phyloP scores from a whole-genome alignment of 2,329 filamentous ascomycete species.

The Paecilomyces sp. region DNA sequence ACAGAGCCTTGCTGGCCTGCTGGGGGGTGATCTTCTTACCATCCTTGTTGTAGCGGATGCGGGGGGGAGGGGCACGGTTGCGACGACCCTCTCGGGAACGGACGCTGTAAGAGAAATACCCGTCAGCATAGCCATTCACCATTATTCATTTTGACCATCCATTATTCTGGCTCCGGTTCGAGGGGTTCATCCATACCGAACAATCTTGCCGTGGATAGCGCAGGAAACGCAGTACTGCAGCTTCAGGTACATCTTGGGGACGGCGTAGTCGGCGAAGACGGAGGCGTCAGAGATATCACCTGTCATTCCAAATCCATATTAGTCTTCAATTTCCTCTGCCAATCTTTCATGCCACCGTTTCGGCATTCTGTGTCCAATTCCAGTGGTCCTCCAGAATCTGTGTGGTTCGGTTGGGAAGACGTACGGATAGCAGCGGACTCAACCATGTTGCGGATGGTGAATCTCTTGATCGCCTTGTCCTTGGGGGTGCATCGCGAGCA shows the following conservation, averaged over 20 bases:
- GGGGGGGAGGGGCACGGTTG: constrained; percentile 96
- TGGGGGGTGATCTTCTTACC: constrained; percentile 98
- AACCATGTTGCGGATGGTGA: constrained; percentile 99
- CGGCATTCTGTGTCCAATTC: constrained; percentile 4
- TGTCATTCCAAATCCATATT: constrained; percentile 33
- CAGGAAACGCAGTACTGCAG: constrained; percentile 99
- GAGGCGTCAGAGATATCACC: constrained; percentile 99
- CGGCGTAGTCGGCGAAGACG: constrained; percentile 98
- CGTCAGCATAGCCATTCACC: constrained; percentile 6
- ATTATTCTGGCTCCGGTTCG: not conserved
- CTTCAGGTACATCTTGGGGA: constrained; percentile 99
- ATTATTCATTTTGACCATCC: constrained; percentile 1
- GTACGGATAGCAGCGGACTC: constrained; percentile 99
- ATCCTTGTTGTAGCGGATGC: constrained; percentile 99
- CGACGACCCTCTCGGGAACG: constrained; percentile 93
- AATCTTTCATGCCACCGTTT: not conserved
- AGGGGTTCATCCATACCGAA: constrained; percentile 67
- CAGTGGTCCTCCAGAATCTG: constrained; percentile 6
- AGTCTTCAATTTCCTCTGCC: not conserved
- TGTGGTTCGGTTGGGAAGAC: constrained; percentile 37
- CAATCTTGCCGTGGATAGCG: constrained; percentile 99
- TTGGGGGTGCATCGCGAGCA: constrained; percentile 90
- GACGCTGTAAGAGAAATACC: constrained; percentile 56
- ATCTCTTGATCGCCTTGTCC: constrained; percentile 99
- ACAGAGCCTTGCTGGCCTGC: constrained; percentile 61